phyloP scores from a whole-genome alignment of 2,329 filamentous ascomycete species.

The Thelonectria rubi region DNA sequence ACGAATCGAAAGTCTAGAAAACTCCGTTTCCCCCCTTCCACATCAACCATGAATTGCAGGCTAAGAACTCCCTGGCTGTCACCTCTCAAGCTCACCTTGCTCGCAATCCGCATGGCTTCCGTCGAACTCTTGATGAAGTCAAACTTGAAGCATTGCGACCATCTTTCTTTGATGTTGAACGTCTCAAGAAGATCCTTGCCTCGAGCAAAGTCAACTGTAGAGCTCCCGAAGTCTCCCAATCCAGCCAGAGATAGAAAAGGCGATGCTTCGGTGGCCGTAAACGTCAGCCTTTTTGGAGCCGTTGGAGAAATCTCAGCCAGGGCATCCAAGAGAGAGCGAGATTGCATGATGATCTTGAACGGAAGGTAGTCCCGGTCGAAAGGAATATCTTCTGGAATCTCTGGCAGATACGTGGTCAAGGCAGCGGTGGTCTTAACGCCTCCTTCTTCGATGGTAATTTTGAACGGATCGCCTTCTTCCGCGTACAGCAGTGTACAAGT shows the following conservation, averaged over 20 bases:
- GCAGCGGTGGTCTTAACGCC: constrained; percentile 91
- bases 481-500: constrained; percentile 86
- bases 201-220: constrained; percentile 72
- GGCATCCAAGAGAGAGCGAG: constrained; percentile 75
- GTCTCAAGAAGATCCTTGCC: constrained; percentile 77
- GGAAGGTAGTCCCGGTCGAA: constrained; percentile 81
- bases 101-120: constrained; percentile 92
- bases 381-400: constrained; percentile 81
- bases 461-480: constrained; percentile 78
- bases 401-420: constrained; percentile 85
- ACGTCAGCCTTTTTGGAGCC: constrained; percentile 75
- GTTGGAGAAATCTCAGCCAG: constrained; percentile 75
- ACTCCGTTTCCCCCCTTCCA: constrained; percentile 73
- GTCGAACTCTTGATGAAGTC: constrained; percentile 84
- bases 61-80: constrained; percentile 91
- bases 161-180: constrained; percentile 68
- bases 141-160: constrained; percentile 84
- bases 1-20: constrained; percentile 88
- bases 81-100: constrained; percentile 89
- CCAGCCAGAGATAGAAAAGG: constrained; percentile 81
- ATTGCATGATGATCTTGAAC: constrained; percentile 95
- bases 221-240: constrained; percentile 64
- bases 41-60: constrained; percentile 94
- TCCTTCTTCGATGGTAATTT: constrained; percentile 85
- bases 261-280: constrained; percentile 69